Percentiles rank a stretch among this genome's conserved stretches.
phyloP scores from a whole-genome alignment of 1,284 basidiomycete genomes.

The Papiliotrema nemorosa region DNA sequence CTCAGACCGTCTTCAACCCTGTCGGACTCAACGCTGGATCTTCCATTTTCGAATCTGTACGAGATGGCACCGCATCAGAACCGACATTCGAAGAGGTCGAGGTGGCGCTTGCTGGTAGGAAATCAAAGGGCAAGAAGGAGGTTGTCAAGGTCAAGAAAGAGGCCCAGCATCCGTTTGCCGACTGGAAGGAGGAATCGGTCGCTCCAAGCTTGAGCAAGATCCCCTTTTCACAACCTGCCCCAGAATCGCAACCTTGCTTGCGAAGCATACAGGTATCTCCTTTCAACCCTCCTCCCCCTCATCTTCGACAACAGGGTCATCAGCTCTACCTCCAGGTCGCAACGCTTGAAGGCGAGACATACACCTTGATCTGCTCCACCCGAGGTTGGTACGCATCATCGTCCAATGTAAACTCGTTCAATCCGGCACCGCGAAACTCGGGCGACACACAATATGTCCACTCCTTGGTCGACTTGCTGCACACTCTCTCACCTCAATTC shows the following conservation, averaged over 20 bases:
- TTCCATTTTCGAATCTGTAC: slow-evolving; percentile 53
- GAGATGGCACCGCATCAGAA: slow-evolving; percentile 42
- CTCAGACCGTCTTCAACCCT: slow-evolving; percentile 45
- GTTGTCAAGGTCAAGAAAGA: slow-evolving; percentile 38
- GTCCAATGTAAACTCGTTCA: slow-evolving; percentile 51
- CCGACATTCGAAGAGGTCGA: slow-evolving; percentile 36
- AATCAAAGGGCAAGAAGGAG: slow-evolving; percentile 40
- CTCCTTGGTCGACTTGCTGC: slow-evolving; percentile 55
- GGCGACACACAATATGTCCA: slow-evolving; percentile 41
- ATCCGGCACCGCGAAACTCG: slow-evolving; percentile 47
- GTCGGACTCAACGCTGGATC: slow-evolving; percentile 51
- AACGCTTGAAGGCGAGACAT: slow-evolving; percentile 56
- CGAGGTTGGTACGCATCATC: slow-evolving; percentile 57
- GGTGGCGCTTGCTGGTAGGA: slow-evolving; percentile 27
- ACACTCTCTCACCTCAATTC: slow-evolving; percentile 50
- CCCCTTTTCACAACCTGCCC: slow-evolving; percentile 41
- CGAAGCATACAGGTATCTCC: slow-evolving; percentile 54
- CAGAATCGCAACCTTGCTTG: slow-evolving; percentile 45
- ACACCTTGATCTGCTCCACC: slow-evolving; percentile 54
- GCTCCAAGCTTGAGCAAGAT: slow-evolving; percentile 36
- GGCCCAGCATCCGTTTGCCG: slow-evolving; percentile 46
- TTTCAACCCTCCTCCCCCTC: slow-evolving; percentile 59
- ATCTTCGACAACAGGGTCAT: slow-evolving; percentile 55
- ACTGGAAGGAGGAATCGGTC: slow-evolving; percentile 41
- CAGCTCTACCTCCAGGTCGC: slow-evolving; percentile 56